phyloP scores from a whole-genome alignment of 257 asterid species.

The Przewalskia tangutica region DNA sequence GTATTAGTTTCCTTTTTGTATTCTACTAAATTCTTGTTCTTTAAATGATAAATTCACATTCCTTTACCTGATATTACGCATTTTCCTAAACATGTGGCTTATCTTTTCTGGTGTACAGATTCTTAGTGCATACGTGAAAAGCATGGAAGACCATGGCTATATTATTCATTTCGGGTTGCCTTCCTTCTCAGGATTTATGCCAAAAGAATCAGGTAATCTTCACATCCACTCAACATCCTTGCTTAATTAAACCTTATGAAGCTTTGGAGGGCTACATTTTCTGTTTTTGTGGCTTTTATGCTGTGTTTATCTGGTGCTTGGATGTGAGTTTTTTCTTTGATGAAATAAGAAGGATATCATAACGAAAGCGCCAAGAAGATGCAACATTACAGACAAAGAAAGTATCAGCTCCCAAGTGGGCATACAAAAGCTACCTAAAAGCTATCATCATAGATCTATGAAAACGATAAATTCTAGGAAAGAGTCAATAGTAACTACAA shows the following conservation, averaged over 20 bases:
- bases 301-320: neutral
- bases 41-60: neutral
- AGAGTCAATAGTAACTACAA: no score
- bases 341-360: no score
- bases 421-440: no score
- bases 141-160: conserved; percentile 96
- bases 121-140: conserved; percentile 71
- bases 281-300: neutral
- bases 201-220: conserved; percentile 54
- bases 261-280: neutral
- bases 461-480: no score
- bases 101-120: conserved; percentile 38
- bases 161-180: conserved; percentile 69
- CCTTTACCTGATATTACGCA: neutral
- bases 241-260: neutral
- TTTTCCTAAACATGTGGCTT: neutral
- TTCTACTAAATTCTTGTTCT: neutral
- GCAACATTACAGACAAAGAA: no score
- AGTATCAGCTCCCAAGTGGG: no score
- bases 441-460: no score
- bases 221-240: neutral
- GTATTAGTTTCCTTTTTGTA: neutral
- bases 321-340: neutral
- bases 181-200: conserved; percentile 74
- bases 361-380: no score